Evolutionary conservation across 1,284 basidiomycete genomes (phyloP).

Genomic region (Tylopilus orsonianus): DNA sequence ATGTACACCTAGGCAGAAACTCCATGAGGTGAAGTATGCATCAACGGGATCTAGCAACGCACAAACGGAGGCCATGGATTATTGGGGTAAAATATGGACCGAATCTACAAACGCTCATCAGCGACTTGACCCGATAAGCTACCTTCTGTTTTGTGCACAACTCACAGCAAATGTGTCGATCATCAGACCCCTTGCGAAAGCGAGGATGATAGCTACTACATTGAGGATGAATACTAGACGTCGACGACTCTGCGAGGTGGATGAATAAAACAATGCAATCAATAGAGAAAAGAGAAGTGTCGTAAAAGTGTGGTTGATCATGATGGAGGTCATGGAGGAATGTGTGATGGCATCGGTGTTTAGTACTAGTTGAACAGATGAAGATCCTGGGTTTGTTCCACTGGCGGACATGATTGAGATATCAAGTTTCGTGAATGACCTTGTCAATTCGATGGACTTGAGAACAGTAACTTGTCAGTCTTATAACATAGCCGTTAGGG

Average conservation of each 20-base stretch:
- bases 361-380: background rate
- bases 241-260: constrained; percentile 25
- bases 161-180: constrained; percentile 25
- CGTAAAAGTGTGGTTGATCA: constrained; percentile 30
- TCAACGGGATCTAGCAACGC: background rate
- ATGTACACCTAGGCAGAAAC: constrained; percentile 14
- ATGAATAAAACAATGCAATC: constrained; percentile 33
- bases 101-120: constrained; percentile 22
- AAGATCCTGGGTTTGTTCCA: constrained; percentile 9
- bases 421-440: background rate
- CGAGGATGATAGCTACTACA: constrained; percentile 23
- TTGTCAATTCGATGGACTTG: background rate
- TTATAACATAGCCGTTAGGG: background rate
- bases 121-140: background rate
- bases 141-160: background rate
- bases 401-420: constrained; percentile 19
- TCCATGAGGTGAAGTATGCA: background rate
- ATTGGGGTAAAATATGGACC: constrained; percentile 22
- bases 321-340: constrained; percentile 19
- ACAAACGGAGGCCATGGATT: constrained; percentile 22
- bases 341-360: constrained; percentile 13
- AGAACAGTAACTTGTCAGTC: background rate
- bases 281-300: constrained; percentile 33
- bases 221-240: constrained; percentile 34
- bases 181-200: constrained; percentile 24